Evolutionary conservation across 768 basidiomycete genomes (phyloP), one percentile per base, ranked within the genome.

Genomic region (Lepiota subincarnata): DNA sequence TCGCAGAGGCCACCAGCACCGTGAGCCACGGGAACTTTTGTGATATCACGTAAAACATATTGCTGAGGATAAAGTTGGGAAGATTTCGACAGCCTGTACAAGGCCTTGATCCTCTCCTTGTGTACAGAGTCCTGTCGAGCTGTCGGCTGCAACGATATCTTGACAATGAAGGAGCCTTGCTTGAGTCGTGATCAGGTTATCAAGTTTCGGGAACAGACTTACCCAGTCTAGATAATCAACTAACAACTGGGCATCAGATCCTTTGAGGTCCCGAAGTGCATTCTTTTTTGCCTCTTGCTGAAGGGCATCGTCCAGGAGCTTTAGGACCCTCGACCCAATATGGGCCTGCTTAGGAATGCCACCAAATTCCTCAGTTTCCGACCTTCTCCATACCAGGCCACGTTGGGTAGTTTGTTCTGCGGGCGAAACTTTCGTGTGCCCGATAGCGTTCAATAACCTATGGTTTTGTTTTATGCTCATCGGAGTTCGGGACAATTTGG

Each of bases 401-500:
- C 64, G 56, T 31, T 64, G 55, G 4, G 61, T 66, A 53, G 70
- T 68, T 8, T 72, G 68, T 53, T 80, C 76, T 26, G 71, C 69
- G 7, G 78, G 75, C 20, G 78, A 75, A 13, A 73, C 73, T 46
- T 78, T 76, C 24, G 77, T 53, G n/a, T 77, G 76, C 57, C 75
- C 80, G 11, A 80, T 73, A 7, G 84, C 82, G 58, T 82, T 86
- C 16, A 77, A 66, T 3, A 81, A 74, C 36, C 72, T 65, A 16
- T 62, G 49, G 46, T 67, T 66, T 40, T 74, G 70, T 26, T 76
- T 73, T 34, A 62, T 58, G 34, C 61, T 60, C 50, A 71, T 66
- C 7, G 77, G 61, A n/a, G 72, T 56, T 52, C 77, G 79, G 66
- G 84, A 83, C 13, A 86, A 60, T 63, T 87, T 87, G 42, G 77